phyloP scores from a whole-genome alignment of 768 basidiomycete genomes.

The Tricholoma flavovirens region DNA sequence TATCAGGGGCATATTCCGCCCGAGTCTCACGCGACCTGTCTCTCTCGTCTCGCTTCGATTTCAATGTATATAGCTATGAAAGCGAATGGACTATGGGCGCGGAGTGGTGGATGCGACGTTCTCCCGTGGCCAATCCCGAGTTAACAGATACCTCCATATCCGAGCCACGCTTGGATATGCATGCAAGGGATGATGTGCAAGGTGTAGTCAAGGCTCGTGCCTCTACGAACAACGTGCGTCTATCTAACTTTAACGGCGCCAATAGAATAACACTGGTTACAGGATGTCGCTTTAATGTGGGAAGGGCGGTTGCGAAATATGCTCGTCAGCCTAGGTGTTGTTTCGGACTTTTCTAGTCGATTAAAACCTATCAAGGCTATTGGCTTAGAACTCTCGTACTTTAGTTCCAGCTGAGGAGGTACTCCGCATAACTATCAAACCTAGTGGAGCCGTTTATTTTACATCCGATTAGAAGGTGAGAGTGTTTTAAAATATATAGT shows the following conservation, averaged over 20 bases:
- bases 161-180: constrained; percentile 8
- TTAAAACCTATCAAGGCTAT: constrained; percentile 85
- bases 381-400: constrained; percentile 92
- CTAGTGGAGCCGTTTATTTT: constrained; percentile 7
- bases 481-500: neutral
- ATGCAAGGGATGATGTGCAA: constrained; percentile 38
- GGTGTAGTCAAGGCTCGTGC: constrained; percentile 89
- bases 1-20: constrained; percentile 88
- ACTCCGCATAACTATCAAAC: neutral
- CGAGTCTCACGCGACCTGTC: constrained; percentile 82
- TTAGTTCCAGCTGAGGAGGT: constrained; percentile 47
- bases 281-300: constrained; percentile 92
- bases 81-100: constrained; percentile 95
- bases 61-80: constrained; percentile 95
- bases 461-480: constrained; percentile 12
- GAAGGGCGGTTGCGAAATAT: constrained; percentile 88
- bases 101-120: constrained; percentile 89
- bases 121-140: constrained; percentile 27
- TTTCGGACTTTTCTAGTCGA: constrained; percentile 84
- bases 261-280: neutral
- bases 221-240: constrained; percentile 81
- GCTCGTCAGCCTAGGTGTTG: constrained; percentile 83
- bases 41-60: constrained; percentile 86
- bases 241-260: neutral
- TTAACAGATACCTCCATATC: constrained; percentile 13